Evolutionary conservation across 306 rosid species (phyloP), one percentile per base, ranked within the genome.

Genomic region (Ammopiptanthus mongolicus): DNA sequence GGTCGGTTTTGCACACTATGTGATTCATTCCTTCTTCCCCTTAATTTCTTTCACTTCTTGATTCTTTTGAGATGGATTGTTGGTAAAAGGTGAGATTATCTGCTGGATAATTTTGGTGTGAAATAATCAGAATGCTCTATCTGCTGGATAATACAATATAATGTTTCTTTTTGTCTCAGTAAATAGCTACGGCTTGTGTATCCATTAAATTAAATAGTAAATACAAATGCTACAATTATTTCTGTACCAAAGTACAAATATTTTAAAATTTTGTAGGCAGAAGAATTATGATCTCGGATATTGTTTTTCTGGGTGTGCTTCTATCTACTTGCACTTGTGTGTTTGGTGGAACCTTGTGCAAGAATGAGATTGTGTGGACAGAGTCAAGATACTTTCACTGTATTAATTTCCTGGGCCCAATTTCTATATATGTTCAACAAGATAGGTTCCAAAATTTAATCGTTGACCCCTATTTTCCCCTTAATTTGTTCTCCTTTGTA

Each of bases 321-420:
- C 21, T 15, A 15, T 21, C 4, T 31, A 8, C 7, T 14, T 31
- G 47, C 1, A 9, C 41, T 36, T 41, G 3, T 48, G 17, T 12
- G 41, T 59, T 59, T 46, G 25, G 21, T 12, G 8, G 51, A 39
- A 62, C 46, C 14, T 69, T 75, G 39, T 51, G 59, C 29, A 57
- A 61, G 68, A 74, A 69, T 29, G 65, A 57, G 69, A 73, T 55
- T 39, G 58, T 42, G 41, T 71, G 36, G 41, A 28, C 78, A 55
- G 44, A 60, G 73, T 48, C 61, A 2, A 58, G 58, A 53, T 69
- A 69, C 62, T 65, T 65, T 78, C 68, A 8, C 11, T 17, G 52
- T 58, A 48, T 48, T 58, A 37, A 56, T 73, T 74, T 60, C 29
- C 15, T 11, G 17, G 51, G 15, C n/a, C 65, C 48, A 31, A 31